Conservation (phyloP, 31 red algal species). For the Asparagopsis taxiformis region DNA sequence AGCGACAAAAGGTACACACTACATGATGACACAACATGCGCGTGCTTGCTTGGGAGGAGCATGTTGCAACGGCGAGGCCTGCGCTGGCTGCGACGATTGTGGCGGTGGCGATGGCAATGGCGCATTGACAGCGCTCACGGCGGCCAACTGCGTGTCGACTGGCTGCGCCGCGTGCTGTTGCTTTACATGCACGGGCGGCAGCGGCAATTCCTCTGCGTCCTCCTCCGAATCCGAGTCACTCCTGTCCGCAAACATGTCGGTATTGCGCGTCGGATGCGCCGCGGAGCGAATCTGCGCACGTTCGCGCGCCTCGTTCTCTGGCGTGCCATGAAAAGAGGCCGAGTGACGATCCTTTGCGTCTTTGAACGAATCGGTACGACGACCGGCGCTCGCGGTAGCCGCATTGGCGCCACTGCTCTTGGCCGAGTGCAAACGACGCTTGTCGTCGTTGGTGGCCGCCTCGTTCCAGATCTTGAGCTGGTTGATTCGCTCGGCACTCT, state of each 20-base stretch:
- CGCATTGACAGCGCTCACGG: too few relatives aligned
- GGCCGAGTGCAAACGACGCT: constrained; percentile 59
- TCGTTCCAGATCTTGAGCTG: constrained; percentile 91
- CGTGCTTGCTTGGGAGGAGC: constrained; percentile 26
- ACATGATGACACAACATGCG: constrained; percentile 68
- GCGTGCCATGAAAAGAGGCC: constrained; percentile 40
- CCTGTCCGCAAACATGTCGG: constrained; percentile 52
- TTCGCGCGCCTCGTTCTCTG: too few relatives aligned
- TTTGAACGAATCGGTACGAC: constrained; percentile 75
- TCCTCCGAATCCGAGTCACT: constrained; percentile 63
- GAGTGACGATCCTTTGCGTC: constrained; percentile 63
- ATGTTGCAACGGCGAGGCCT: constrained; percentile 8
- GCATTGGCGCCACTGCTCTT: constrained; percentile 27
- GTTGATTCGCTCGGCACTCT: constrained; percentile 75
- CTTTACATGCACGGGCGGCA: background rate
- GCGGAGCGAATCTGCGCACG: too few relatives aligned
- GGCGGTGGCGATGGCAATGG: too few relatives aligned
- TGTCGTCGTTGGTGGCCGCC: constrained; percentile 75
- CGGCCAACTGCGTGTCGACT: background rate
- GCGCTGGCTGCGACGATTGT: too few relatives aligned
- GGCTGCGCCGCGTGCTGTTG: constrained; percentile 1
- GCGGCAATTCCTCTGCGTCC: constrained; percentile 7
- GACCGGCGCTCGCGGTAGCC: constrained; percentile 33
- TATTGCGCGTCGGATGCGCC: background rate
- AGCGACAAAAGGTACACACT: constrained; percentile 14